A percentile compares a stretch with the other conserved stretches of the same genome.
phyloP scores from a whole-genome alignment of 495 filamentous ascomycete species.

The Hypoxylon trugodes region DNA sequence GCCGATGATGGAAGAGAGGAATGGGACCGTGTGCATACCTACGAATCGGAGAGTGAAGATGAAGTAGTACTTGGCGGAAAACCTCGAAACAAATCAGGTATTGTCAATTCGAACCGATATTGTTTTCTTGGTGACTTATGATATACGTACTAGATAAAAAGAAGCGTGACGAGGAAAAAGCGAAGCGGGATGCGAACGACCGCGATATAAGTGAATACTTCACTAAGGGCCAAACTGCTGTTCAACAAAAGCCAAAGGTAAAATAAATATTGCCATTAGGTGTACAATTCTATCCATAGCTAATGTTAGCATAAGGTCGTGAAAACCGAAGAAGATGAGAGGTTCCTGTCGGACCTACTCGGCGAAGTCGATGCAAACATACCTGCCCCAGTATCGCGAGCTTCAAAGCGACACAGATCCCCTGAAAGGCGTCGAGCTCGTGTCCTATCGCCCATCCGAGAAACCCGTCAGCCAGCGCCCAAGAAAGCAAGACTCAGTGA shows the following conservation, averaged over 20 bases:
- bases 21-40: conserved; percentile 78
- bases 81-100: conserved; percentile 52
- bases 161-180: conserved; percentile 88
- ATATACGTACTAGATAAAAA: conserved; percentile 68
- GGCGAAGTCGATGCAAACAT: conserved; percentile 89
- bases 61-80: conserved; percentile 70
- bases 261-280: background rate
- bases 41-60: conserved; percentile 77
- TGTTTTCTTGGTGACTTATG: conserved; percentile 10
- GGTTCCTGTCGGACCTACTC: conserved; percentile 83
- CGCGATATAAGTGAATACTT: conserved; percentile 95
- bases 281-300: background rate
- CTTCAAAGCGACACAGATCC: conserved; percentile 71
- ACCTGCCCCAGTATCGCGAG: conserved; percentile 61
- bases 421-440: conserved; percentile 80
- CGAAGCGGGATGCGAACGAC: conserved; percentile 85
- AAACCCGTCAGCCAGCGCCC: conserved; percentile 49
- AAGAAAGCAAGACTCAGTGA: conserved; percentile 62
- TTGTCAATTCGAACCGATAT: conserved; percentile 36
- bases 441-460: conserved; percentile 75
- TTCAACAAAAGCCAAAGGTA: conserved; percentile 83
- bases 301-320: conserved; percentile 47
- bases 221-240: conserved; percentile 71
- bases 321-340: conserved; percentile 84
- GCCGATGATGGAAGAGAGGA: conserved; percentile 97